Base-by-base conservation (phyloP, 2,329 filamentous ascomycete genomes). In the Pochonia chlamydosporia region DNA sequence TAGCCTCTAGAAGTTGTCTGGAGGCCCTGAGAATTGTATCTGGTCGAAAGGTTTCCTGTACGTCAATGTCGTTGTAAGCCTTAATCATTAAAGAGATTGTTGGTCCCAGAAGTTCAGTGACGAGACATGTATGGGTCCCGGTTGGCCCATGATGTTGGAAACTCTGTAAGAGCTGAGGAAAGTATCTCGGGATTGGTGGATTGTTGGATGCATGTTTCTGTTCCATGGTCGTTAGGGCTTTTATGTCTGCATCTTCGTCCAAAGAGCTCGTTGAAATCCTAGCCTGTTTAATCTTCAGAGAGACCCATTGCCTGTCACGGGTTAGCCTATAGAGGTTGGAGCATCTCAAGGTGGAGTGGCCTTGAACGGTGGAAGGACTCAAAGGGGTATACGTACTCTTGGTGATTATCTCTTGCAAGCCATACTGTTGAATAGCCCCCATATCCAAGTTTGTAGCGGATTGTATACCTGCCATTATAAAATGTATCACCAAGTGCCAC, bases 71-170 rank as follows among this genome's bases (percentile, higher is more conserved):
- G 11, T 44, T 42, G 25, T 30, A 35, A 20, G 23, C 4, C 10
- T 46, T 4, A 6, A n/a, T 24, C 4, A 18, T 6, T 5, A 40
- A 18, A 13, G 9, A 24, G 5, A 51, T 8, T 11, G 21, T 51
- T 11, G 51, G 51, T 3, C 51, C 49, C 4, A 53, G 16, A 3
- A 51, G 4, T 40, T 53, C 44, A 1, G 46, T 47, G 7, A 52
- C 51, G 7, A 53, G 24, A 31, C 51, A 51, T 13, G 36, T 51
- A 16, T 53, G 51, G 3, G 9, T 45, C 9, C 51, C 49, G 6
- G 49, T 53, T 5, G 49, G 49, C 3, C 51, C 51, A 25, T 11
- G 13, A 21, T 47, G 33, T 16, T 51, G 37, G 24, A 53, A 53
- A 33, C 23, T 42, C 14, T 48, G 40, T 3, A 46, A 18, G 3